Percentiles rank a stretch among this genome's conserved stretches.
Conservation (phyloP, 2,329 filamentous ascomycete genomes). For the Aspergillus fructus region DNA sequence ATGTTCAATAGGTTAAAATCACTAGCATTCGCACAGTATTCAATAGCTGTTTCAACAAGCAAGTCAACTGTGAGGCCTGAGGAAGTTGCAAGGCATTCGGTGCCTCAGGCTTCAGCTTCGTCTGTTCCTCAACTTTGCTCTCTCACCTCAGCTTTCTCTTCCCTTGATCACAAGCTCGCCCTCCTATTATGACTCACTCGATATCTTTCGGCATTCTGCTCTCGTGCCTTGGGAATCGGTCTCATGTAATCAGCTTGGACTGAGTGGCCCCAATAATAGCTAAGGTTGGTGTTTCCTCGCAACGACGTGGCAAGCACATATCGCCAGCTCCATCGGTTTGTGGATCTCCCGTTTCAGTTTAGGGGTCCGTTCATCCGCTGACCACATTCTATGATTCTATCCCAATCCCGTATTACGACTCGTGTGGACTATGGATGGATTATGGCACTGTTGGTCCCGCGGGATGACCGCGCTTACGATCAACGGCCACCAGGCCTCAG, state of each 20-base stretch:
- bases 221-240: neutral
- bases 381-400: neutral
- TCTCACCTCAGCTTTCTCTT: neutral
- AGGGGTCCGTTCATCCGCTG: conserved; percentile 1
- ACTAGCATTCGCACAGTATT: neutral
- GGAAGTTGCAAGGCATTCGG: neutral
- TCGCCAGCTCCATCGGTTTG: conserved; percentile 12
- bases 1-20: neutral
- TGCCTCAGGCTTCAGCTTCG: neutral
- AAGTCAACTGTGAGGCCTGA: neutral
- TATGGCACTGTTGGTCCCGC: neutral
- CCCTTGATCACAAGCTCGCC: neutral
- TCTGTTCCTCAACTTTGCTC: neutral
- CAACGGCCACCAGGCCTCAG: neutral
- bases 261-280: conserved; percentile 14
- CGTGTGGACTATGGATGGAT: neutral
- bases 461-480: neutral
- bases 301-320: conserved; percentile 26
- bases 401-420: neutral
- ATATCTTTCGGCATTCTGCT: neutral
- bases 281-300: conserved; percentile 11
- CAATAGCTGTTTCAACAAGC: neutral
- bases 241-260: conserved; percentile 6
- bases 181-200: conserved; percentile 4
- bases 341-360: conserved; percentile 24